These are phyloP conservation scores for Penicillium capsulatum DNA, from an alignment of 2,329 filamentous ascomycete genomes.

Conservation along the genomic window DNA sequence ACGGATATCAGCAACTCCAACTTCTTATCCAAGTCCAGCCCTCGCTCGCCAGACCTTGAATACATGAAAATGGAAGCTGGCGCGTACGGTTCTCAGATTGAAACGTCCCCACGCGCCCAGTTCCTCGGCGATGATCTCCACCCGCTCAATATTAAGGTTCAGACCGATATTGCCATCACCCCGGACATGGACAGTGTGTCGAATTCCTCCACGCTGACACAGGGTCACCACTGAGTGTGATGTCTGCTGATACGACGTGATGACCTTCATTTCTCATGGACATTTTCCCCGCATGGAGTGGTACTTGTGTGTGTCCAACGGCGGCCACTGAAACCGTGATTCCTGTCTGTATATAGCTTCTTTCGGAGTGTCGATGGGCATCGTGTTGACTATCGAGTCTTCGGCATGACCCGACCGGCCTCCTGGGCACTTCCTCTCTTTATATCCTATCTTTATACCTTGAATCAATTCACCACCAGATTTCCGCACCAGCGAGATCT, in stretches of 20 bases:
- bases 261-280: constrained; percentile 4
- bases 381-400: too few species aligned
- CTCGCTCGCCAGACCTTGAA: constrained; percentile 25
- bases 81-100: constrained; percentile 14
- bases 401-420: too few species aligned
- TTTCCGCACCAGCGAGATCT: too few species aligned
- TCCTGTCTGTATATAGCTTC: too few species aligned
- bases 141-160: constrained; percentile 26
- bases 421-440: too few species aligned
- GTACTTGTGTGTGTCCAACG: too few species aligned
- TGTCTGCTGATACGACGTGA: constrained; percentile 14
- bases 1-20: constrained; percentile 24
- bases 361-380: too few species aligned
- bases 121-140: constrained; percentile 14
- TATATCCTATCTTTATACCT: too few species aligned
- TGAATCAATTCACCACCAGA: too few species aligned
- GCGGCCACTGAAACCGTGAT: too few species aligned
- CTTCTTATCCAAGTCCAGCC: constrained; percentile 22
- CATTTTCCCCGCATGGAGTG: too few species aligned
- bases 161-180: constrained; percentile 30
- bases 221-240: constrained; percentile 1
- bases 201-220: constrained; percentile 2
- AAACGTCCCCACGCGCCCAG: constrained; percentile 8
- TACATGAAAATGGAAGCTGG: constrained; percentile 29
- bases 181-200: constrained; percentile 23